Evolutionary conservation across 2,329 filamentous ascomycete species (phyloP), one percentile per base, ranked within the genome.

Genomic region (Clonostachys sp.): DNA sequence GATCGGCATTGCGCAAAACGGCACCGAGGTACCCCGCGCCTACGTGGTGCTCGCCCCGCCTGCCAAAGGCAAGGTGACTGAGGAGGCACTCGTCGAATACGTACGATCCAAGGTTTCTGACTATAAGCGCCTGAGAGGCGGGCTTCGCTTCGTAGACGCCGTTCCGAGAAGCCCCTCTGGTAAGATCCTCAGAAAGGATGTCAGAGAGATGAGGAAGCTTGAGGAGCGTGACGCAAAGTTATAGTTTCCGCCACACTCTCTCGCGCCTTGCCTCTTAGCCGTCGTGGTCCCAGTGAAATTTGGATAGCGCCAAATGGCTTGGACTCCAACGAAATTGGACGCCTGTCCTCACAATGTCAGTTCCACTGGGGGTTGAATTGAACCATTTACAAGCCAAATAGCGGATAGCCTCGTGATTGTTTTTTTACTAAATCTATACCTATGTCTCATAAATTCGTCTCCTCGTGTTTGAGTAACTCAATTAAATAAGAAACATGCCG

Each of bases 61-160:
- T 1, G 57, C 56, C 5, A 53, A 51, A 41, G 56, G 53, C 5
- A 57, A 55, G 13, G 14, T 62, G 2, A 56, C 59, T 0, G 59
- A 55, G 17, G 49, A 53, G 7, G 61, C 61, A 0, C 43, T 68
- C 5, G 47, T 48, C 8, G 45, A 56, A 2, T 62, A 57, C 43
- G 61, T 65, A 8, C 48, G 52, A 34, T 43, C 41, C 12, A 57
- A 53, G 12, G 61, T 65, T 1, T 74, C 82, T 0, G 70, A 65
- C 43, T 75, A 83, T 56, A 91, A 91, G 64, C 75, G 79, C 55
- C 69, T 90, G 50, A 81, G 81, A 7, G 87, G 86, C 0, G 87
- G 87, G 1, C 77, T 91, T 7, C 41, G 40, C 41, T 87, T 89
- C 57, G 67, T 86, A 2, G 77, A 86, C 18, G 68, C 66, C 2